Evolutionary conservation across 352 stramenopile species (phyloP).

Genomic region (Phytophthora lateralis): DNA sequence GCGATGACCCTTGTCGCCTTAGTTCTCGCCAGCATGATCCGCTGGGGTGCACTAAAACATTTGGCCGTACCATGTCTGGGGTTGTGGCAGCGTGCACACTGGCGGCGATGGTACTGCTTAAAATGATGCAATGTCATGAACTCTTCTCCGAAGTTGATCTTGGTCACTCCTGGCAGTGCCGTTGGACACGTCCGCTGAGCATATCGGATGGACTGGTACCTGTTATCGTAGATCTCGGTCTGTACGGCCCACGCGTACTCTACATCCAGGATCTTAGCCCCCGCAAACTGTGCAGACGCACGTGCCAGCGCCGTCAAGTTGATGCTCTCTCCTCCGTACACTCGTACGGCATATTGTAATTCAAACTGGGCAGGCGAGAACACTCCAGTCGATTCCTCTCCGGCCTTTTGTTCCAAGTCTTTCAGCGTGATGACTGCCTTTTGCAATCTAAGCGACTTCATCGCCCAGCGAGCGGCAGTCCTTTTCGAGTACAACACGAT

Average conservation of each 20-base stretch:
- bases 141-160: too few species aligned
- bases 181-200: too few species aligned
- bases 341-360: conserved; percentile 1
- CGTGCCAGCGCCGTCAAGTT: neutral
- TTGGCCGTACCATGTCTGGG: too few species aligned
- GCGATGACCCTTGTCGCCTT: too few species aligned
- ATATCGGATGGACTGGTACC: neutral
- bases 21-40: too few species aligned
- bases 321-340: neutral
- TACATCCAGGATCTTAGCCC: neutral
- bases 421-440: conserved; percentile 1
- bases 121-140: too few species aligned
- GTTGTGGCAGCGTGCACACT: too few species aligned
- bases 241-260: conserved; percentile 1
- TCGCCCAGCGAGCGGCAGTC: neutral
- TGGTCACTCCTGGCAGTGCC: too few species aligned
- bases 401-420: neutral
- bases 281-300: neutral
- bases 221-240: conserved; percentile 2
- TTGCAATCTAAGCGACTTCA: neutral
- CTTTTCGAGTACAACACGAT: conserved; percentile 1
- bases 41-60: too few species aligned
- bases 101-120: too few species aligned
- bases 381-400: too few species aligned
- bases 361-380: conserved; percentile 1